Evolutionary conservation across 2,329 filamentous ascomycete genomes (phyloP).

Genomic region (Colletotrichum sp.): DNA sequence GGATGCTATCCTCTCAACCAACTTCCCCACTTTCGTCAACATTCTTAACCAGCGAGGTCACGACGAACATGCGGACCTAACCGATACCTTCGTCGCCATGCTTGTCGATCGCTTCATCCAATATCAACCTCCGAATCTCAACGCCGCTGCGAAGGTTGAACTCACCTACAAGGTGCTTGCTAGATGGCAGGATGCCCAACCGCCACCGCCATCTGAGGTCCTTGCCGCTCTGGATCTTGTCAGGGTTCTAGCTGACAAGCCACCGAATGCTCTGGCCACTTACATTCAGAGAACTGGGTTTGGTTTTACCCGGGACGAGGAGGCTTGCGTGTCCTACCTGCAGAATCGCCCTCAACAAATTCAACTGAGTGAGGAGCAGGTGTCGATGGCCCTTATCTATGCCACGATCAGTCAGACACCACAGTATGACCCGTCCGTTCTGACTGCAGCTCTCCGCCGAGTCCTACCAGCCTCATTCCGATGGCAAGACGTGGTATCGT

Average conservation of each 20-base stretch:
- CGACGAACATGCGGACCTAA: conserved; percentile 69
- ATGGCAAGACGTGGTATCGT: conserved; percentile 75
- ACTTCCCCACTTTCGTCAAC: conserved; percentile 78
- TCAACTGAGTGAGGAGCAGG: conserved; percentile 79
- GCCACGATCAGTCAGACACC: conserved; percentile 63
- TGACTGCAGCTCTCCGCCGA: conserved; percentile 69
- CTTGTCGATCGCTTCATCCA: conserved; percentile 88
- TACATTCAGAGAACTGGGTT: conserved; percentile 78
- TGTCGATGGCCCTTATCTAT: conserved; percentile 79
- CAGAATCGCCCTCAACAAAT: conserved; percentile 58
- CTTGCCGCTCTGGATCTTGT: conserved; percentile 73
- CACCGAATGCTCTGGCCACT: conserved; percentile 62
- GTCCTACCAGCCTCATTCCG: conserved; percentile 68
- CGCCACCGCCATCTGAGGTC: conserved; percentile 70
- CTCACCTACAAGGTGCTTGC: conserved; percentile 69
- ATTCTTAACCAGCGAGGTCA: conserved; percentile 71
- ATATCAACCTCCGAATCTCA: conserved; percentile 86
- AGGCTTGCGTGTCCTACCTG: conserved; percentile 63
- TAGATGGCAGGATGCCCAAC: conserved; percentile 69
- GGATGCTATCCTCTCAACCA: conserved; percentile 86
- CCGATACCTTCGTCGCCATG: conserved; percentile 73
- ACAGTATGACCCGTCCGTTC: conserved; percentile 53
- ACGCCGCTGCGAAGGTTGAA: conserved; percentile 74
- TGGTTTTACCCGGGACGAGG: conserved; percentile 77
- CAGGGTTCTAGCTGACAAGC: conserved; percentile 66